Evolutionary conservation across 2,329 filamentous ascomycete genomes (phyloP).

Genomic region (Phialophora tarda): DNA sequence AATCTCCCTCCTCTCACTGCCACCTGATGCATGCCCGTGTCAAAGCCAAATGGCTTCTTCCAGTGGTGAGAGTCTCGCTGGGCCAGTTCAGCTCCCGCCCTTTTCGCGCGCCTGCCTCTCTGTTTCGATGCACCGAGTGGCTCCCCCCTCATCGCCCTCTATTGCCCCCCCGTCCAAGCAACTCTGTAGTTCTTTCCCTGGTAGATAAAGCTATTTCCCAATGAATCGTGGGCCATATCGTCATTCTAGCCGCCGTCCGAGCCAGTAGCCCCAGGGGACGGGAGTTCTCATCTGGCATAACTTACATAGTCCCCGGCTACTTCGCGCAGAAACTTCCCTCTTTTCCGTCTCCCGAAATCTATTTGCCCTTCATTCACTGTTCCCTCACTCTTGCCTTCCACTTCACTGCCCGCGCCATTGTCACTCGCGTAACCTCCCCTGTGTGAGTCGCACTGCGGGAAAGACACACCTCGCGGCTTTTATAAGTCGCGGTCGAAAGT

Average conservation of each 20-base stretch:
- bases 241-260: conserved; percentile 1
- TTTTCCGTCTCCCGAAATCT: conserved; percentile 19
- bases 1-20: conserved; percentile 3
- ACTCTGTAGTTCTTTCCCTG: conserved; percentile 5
- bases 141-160: neutral
- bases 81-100: conserved; percentile 5
- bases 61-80: conserved; percentile 1
- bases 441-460: conserved; percentile 2
- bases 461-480: conserved; percentile 18
- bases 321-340: conserved; percentile 10
- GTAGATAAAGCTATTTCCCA: conserved; percentile 7
- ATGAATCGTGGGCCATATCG: neutral
- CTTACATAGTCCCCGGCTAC: conserved; percentile 15
- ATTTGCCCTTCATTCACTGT: conserved; percentile 9
- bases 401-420: conserved; percentile 7
- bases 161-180: conserved; percentile 1
- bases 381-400: conserved; percentile 17
- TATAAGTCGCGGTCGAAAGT: conserved; percentile 7
- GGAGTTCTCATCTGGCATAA: neutral
- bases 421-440: conserved; percentile 8
- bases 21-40: neutral
- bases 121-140: neutral
- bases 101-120: neutral
- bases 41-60: neutral
- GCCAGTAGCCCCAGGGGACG: neutral